phyloP scores from a whole-genome alignment of 345 rosid species.

The Corchorus olitorius region DNA sequence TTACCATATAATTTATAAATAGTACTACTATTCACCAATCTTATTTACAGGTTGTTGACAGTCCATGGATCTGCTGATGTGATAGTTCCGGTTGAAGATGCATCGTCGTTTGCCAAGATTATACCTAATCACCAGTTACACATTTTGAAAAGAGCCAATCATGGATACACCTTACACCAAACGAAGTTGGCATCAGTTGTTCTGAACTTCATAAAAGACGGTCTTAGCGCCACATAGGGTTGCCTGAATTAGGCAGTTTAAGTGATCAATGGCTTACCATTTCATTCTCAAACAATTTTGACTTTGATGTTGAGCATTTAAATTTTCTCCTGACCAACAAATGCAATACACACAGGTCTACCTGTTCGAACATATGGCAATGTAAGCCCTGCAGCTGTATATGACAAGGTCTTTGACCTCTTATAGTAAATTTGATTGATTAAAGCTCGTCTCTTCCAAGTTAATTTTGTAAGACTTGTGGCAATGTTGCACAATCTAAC shows the following conservation, averaged over 20 bases:
- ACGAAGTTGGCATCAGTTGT: conserved; percentile 49
- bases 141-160: conserved; percentile 68
- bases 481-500: no score
- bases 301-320: not conserved
- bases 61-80: conserved; percentile 75
- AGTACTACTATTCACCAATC: not conserved
- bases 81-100: conserved; percentile 62
- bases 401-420: not conserved
- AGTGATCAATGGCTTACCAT: not conserved
- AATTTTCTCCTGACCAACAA: not conserved
- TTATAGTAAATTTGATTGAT: no score
- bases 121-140: conserved; percentile 68
- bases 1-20: not conserved
- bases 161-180: conserved; percentile 62
- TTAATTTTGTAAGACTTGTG: no score
- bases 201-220: conserved; percentile 48
- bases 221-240: conserved; percentile 27
- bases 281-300: not conserved
- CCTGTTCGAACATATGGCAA: not conserved
- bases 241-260: conserved; percentile 1
- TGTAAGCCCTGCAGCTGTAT: not conserved
- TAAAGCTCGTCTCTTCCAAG: no score
- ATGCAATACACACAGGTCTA: not conserved
- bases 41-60: conserved; percentile 61
- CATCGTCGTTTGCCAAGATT: conserved; percentile 62